Percentiles rank a stretch among this genome's conserved stretches.
Evolutionary conservation across 2,329 filamentous ascomycete genomes (phyloP).

Genomic region (Xylaria sp.): DNA sequence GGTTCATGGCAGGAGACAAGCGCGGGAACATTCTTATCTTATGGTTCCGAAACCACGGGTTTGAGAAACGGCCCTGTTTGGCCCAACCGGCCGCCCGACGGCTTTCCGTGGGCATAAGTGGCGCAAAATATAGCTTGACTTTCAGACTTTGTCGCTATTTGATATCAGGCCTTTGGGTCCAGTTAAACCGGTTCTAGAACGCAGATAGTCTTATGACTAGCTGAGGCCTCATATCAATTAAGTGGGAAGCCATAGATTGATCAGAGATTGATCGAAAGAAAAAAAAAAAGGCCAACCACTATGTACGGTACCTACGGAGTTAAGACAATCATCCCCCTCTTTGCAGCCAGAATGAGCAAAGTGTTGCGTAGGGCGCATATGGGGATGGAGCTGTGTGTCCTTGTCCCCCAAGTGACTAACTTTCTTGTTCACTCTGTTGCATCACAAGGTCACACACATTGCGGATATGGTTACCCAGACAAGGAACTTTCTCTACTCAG

Average conservation of each 20-base stretch:
- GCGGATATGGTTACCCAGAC: background rate
- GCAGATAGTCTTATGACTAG: background rate
- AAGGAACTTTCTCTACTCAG: background rate
- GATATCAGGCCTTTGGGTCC: background rate
- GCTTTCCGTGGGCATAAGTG: too few relatives aligned
- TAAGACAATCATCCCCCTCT: background rate
- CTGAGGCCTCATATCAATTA: background rate
- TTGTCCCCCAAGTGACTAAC: too few relatives aligned
- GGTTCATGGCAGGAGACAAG: background rate
- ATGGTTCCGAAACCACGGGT: background rate
- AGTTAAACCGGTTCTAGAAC: background rate
- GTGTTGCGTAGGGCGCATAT: background rate
- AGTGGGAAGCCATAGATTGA: too few relatives aligned
- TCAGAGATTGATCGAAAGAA: background rate
- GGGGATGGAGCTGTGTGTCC: background rate
- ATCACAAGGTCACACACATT: background rate
- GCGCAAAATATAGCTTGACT: too few relatives aligned
- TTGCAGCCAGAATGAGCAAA: background rate
- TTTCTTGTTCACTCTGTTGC: background rate
- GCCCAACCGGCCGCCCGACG: slow-evolving; percentile 4
- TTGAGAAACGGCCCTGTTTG: background rate
- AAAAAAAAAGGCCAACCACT: background rate
- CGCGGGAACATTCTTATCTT: background rate
- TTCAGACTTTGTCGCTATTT: too few relatives aligned
- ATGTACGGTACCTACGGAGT: too few relatives aligned